Evolutionary conservation across 2,329 filamentous ascomycete genomes (phyloP), one percentile per base, ranked within the genome.

Genomic region (Botrytis byssoidea): DNA sequence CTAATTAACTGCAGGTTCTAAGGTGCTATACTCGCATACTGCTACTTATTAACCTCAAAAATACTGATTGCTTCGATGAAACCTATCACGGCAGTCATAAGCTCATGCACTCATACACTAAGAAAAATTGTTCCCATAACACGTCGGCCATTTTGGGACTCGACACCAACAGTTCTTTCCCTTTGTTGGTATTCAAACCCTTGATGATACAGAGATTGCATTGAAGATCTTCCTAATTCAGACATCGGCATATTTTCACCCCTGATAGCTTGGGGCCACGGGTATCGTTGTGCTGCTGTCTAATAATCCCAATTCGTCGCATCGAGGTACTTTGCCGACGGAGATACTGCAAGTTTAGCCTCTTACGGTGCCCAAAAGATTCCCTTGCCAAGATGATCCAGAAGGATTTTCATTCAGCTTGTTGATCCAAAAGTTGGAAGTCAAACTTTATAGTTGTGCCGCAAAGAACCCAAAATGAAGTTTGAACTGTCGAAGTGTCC

Each of bases 151-250:
- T 48, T 72, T 67, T 68, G 22, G 48, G 48, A 67, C 42, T 51
- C 61, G 44, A 32, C 48, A 60, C 37, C 16, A 59, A 72, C 48
- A 51, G 40, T 57, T 37, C 37, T 72, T 72, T 67, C 46, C 70
- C 70, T 35, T 44, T 67, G 70, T 48, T 42, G 70, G 70, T 48
- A 55, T 46, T 59, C 9, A 42, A 42, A 72, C 48, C 61, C 70
- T 67, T 42, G 61, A 46, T 59, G 20, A n/a, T 40, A 48, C 44
- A 72, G 48, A 72, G 57, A 72, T 67, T 72, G 44, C 61, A 72
- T 67, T 67, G 61, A 72, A 66, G 70, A 72, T 72, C 70, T 72
- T 72, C 70, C 61, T 29, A 57, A 67, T 66, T 72, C 46, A 72
- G 70, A 67, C 46, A 59, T 67, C 61, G 61, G 48, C 70, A 72